A percentile compares a stretch with the other conserved stretches of the same genome.
Evolutionary conservation across 1,284 basidiomycete genomes (phyloP).

Genomic region (Rhodotorula sp.): DNA sequence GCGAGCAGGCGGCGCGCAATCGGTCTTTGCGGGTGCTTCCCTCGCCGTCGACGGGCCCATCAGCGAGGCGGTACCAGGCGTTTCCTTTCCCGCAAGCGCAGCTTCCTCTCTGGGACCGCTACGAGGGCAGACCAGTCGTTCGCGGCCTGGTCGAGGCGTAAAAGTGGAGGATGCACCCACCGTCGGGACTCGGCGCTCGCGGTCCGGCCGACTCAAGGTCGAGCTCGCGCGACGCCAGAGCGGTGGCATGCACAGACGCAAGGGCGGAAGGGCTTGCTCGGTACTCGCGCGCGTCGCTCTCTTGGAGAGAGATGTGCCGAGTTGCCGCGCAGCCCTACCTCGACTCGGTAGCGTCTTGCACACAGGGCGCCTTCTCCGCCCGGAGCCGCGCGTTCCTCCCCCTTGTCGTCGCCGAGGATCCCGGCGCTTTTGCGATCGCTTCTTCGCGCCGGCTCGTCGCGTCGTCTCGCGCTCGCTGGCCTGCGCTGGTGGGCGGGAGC

Average conservation of each 20-base stretch:
- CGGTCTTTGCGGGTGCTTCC: background rate
- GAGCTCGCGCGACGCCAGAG: background rate
- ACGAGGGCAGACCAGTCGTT: constrained; percentile 7
- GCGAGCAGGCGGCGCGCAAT: background rate
- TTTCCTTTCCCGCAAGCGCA: too few species aligned
- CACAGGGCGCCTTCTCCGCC: background rate
- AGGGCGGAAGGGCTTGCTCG: background rate
- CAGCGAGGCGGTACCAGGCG: background rate
- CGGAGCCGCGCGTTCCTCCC: background rate
- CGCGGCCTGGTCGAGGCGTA: constrained; percentile 4
- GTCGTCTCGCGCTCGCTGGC: background rate
- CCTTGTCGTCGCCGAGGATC: constrained; percentile 18
- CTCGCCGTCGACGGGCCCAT: background rate
- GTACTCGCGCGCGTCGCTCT: background rate
- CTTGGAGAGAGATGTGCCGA: background rate
- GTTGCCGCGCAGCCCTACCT: background rate
- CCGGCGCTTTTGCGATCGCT: constrained; percentile 35
- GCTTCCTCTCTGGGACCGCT: background rate
- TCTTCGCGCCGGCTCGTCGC: constrained; percentile 21
- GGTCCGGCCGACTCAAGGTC: background rate
- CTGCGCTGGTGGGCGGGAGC: background rate
- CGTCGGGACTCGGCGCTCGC: background rate
- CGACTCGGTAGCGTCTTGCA: constrained; percentile 3
- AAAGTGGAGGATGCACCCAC: background rate
- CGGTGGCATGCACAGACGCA: background rate